Evolutionary conservation across 345 rosid species (phyloP).

Genomic region (Diplotaxis tenuifolia): DNA sequence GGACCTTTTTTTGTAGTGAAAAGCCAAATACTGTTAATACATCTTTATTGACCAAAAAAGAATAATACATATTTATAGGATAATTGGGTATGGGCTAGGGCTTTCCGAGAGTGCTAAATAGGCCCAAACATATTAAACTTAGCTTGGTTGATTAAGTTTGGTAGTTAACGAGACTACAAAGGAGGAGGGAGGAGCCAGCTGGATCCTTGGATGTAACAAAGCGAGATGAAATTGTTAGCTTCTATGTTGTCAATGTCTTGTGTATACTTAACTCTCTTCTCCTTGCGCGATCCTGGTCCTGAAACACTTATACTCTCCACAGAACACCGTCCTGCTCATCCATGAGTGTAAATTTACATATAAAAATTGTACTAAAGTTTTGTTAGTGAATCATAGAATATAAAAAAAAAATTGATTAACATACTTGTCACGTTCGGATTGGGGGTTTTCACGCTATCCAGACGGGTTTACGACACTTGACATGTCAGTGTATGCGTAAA

Average conservation of each 20-base stretch:
- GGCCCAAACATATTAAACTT: too few species aligned
- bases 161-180: too few species aligned
- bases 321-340: conserved; percentile 43
- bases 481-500: conserved; percentile 53
- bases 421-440: conserved; percentile 42
- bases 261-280: conserved; percentile 33
- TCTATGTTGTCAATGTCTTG: conserved; percentile 39
- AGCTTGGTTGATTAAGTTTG: too few species aligned
- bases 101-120: too few species aligned
- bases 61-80: too few species aligned
- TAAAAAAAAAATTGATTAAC: background rate
- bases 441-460: conserved; percentile 50
- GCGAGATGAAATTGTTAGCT: conserved; percentile 39
- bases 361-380: background rate
- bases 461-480: conserved; percentile 30
- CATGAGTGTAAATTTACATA: background rate
- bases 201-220: conserved; percentile 48
- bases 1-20: too few species aligned
- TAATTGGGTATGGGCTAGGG: too few species aligned
- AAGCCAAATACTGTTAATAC: too few species aligned
- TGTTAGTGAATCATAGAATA: background rate
- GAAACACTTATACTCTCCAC: conserved; percentile 52
- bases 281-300: conserved; percentile 43
- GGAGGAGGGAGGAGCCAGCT: conserved; percentile 77
- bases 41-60: too few species aligned